Percentiles rank a stretch among this genome's conserved stretches.
phyloP scores from a whole-genome alignment of 768 basidiomycete species.

The Boletus patriciae region DNA sequence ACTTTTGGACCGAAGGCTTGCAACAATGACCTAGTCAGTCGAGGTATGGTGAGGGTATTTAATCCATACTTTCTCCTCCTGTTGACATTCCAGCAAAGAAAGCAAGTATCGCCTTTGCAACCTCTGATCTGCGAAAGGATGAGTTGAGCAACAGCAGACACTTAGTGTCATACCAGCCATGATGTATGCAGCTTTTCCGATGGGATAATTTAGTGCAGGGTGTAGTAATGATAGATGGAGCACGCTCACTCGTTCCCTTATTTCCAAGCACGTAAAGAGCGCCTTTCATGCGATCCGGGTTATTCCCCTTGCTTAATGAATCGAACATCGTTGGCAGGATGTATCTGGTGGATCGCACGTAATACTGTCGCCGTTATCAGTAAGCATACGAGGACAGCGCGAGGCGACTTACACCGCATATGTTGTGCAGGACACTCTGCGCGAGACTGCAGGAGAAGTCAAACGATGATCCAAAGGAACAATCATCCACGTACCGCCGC shows the following conservation, averaged over 20 bases:
- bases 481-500: constrained; percentile 51
- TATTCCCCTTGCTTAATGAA: constrained; percentile 68
- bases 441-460: constrained; percentile 50
- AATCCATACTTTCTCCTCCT: constrained; percentile 73
- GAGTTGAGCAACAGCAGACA: constrained; percentile 6
- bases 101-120: constrained; percentile 59
- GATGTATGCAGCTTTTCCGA: constrained; percentile 58
- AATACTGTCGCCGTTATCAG: constrained; percentile 48
- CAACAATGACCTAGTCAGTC: constrained; percentile 47
- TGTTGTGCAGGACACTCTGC: constrained; percentile 62
- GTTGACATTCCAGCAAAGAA: constrained; percentile 71
- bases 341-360: constrained; percentile 67
- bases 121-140: constrained; percentile 46
- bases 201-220: constrained; percentile 9
- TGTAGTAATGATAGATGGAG: neutral
- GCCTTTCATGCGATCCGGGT: constrained; percentile 95
- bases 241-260: constrained; percentile 60
- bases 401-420: constrained; percentile 54
- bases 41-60: constrained; percentile 26
- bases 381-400: neutral
- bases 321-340: constrained; percentile 60
- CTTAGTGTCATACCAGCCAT: constrained; percentile 53
- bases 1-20: constrained; percentile 19
- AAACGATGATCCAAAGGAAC: neutral
- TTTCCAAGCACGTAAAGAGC: constrained; percentile 80